Base-by-base conservation (phyloP, 1,284 basidiomycete genomes). In the Cutaneotrichosporon spelunceum region DNA sequence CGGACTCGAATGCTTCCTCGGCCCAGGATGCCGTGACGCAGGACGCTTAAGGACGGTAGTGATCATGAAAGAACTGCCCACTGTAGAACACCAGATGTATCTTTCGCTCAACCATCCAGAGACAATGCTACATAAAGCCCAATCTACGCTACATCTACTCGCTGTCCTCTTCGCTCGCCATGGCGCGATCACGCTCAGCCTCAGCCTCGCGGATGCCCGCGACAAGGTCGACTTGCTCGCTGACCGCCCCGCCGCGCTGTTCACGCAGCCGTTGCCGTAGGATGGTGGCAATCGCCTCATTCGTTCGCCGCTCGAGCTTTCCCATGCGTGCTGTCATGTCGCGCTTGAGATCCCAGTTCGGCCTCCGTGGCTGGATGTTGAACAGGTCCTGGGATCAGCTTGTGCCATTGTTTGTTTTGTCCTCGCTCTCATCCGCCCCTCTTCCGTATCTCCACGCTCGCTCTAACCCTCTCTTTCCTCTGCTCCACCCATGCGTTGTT, bases 261-360 rank as follows among this genome's bases (percentile, higher is more conserved):
- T 71, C 61, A 60, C 78, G 76, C 49, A 79, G 62, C 34, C 78
- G 70, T 71, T 77, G 76, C 23, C 78, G 57, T 72, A 98, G 97
- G 24, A 98, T 84, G 7, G 88, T 89, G 69, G 95, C 89, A 64
- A 96, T 90, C 1, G 94, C 88, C 75, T 95, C 90, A 69, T 95
- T 90, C 1, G 93, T 96, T 77, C 87, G 87, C 65, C 90, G 83
- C 73, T 96, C 91, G n/a, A 98, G 82, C 75, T 88, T 94, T 13
- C 86, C 84, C 57, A 95, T 82, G 72, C 94, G 90, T 80, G 89
- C 91, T 60, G 92, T 90, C 79, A 94, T 87, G 73, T 97, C 93
- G 53, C 94, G 86, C 78, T 95, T 97, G 67, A 99, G 81, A 78
- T 98, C 95, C 94, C 95, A 98, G 77, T 98, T 98, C 11, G 90